Conservation (phyloP, 2,329 filamentous ascomycete species). For the Fusarium beomiforme region DNA sequence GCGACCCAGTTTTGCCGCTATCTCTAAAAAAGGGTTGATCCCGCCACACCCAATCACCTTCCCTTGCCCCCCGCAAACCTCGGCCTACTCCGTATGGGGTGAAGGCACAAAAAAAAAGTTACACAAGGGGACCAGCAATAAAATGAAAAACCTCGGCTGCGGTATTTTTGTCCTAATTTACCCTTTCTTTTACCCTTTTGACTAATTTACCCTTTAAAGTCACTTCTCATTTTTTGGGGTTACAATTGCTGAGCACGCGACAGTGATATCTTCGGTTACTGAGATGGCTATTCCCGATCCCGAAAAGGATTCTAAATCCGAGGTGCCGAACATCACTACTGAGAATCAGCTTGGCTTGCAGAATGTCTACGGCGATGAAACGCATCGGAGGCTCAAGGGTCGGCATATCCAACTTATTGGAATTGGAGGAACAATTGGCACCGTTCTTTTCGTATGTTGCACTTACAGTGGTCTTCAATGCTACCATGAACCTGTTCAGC, state of each 20-base stretch:
- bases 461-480: neutral
- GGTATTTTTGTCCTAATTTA: constrained; percentile 11
- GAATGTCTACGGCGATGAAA: constrained; percentile 40
- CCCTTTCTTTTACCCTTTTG: too few relatives aligned
- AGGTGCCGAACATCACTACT: neutral
- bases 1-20: constrained; percentile 15
- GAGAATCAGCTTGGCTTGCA: constrained; percentile 1
- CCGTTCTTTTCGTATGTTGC: constrained; percentile 61
- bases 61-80: constrained; percentile 1
- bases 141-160: constrained; percentile 10
- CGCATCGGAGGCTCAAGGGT: constrained; percentile 63
- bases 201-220: neutral
- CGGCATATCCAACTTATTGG: constrained; percentile 69
- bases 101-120: constrained; percentile 16
- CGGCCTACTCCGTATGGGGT: constrained; percentile 12
- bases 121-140: neutral
- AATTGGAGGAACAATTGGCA: constrained; percentile 73
- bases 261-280: too few relatives aligned
- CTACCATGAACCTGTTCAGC: too few relatives aligned
- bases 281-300: constrained; percentile 31
- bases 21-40: constrained; percentile 1
- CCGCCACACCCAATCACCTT: constrained; percentile 15
- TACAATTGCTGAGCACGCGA: neutral
- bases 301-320: constrained; percentile 33
- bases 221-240: neutral